Evolutionary conservation across 179 eudicot species (phyloP), one percentile per base, ranked within the genome.

Genomic region (Nepenthes alata): DNA sequence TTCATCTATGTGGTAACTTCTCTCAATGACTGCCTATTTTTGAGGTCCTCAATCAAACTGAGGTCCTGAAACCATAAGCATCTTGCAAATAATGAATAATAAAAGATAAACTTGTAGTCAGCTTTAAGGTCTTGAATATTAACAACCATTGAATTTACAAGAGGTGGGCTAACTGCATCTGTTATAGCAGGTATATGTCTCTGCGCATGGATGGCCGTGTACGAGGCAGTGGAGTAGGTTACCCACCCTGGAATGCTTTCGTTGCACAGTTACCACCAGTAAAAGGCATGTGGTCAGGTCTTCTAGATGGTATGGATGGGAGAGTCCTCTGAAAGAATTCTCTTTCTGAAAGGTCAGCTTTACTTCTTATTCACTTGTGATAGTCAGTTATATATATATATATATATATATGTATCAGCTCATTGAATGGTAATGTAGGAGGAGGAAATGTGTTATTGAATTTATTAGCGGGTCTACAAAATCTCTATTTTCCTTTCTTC

Each of bases 211-310:
- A 91, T 76, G 98, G 98, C 38, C 91, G 98, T 48, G 98, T 91
- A 25, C 84, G 98, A 53, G 98, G 98, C 55, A 91, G 98, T 72
- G 98, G 98, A 53, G 89, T 91, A 64, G 98, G 98, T 53, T 89
- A 85, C 70, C 98, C 98, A 58, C 93, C 98, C 11, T 91, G 98
- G 98, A 89, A 89, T 77, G 98, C 98, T 57, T 89, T 91, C 60
- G 86, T 86, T 39, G 91, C 82, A 38, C 98, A 91, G 69, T 72
- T 91, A 57, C 98, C 98, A 15, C 95, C 85, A 4, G 85, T 77
- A 8, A 89, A 89, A 75, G 98, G 98, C 12, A 81, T 91, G 4
- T 91, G 98, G 98, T 73, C 93, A 34, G 98, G 98, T 59, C 82
- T 91, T 56, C 77, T 91, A n/a, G 98, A 91, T 78, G 98, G 98